Base-by-base conservation (phyloP, 371 early-diverging fungal genomes). In the Mucor irregularis region DNA sequence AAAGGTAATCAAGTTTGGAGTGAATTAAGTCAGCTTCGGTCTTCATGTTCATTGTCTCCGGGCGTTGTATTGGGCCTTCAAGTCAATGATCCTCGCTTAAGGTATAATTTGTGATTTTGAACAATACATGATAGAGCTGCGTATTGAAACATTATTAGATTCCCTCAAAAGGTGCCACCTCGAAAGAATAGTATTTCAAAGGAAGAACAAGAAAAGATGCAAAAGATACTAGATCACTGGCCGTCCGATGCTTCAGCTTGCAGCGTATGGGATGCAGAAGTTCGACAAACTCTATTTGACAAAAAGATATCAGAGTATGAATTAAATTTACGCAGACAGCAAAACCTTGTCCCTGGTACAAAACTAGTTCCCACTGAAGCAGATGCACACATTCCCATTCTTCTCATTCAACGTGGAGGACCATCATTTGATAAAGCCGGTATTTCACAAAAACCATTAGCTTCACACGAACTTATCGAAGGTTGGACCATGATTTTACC, bases 401-500 rank as follows among this genome's bases (percentile, higher is more conserved):
- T 97, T 1, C 74, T 96, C 4, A 61, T 94, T 8, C 93, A 93
- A 61, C 84, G 93, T 14, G 86, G 84, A 0, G 65, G 31, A 2
- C 26, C 58, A 3, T 11, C 35, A 0, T 46, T 14, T 40, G 30
- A 51, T n/a, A 53, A 22, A 21, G 14, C 40, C 0, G 42, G 42
- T 13, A 43, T 44, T 4, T n/a, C 26, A 0, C 57, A 53, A 17
- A 33, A 45, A 5, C 37, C 56, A 2, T 17, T 58, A 11, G 25
- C 28, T 8, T 43, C 48, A 0, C 29, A 54, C 16, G 67, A 66
- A 38, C 34, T 58, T 1, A 40, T 39, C 11, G 69, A 79, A 46
- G 97, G 96, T 0, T 94, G 95, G 95, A 89, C 90, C 11, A 22
- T 97, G 7, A 67, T 96, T 26, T 56, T 93, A 4, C 95, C 96